Percentiles rank a stretch among this genome's conserved stretches.
Conservation (phyloP, 495 filamentous ascomycete genomes). For the Extremus antarcticus region DNA sequence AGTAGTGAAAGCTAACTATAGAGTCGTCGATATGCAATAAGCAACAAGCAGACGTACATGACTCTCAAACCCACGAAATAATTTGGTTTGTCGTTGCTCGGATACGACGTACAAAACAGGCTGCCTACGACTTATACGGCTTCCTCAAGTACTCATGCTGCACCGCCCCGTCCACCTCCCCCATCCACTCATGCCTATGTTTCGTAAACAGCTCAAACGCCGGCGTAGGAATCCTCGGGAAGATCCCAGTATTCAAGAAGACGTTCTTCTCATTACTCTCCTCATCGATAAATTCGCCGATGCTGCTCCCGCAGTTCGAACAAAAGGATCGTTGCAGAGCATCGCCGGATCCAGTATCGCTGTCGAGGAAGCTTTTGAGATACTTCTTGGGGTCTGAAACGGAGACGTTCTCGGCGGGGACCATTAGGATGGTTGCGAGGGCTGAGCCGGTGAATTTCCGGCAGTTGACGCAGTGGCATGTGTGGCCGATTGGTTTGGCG, state of each 20-base stretch:
- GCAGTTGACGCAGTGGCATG: background rate
- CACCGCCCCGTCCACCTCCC: background rate
- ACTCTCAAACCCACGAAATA: too few relatives aligned
- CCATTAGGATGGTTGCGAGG: background rate
- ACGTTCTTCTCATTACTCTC: background rate
- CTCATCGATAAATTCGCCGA: background rate
- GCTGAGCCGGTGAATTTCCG: background rate
- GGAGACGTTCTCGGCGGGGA: background rate
- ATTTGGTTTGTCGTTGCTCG: too few relatives aligned
- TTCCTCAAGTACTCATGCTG: background rate
- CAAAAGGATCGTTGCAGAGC: background rate
- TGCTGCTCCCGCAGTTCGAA: background rate
- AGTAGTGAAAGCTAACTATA: too few relatives aligned
- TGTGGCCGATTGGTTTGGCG: background rate
- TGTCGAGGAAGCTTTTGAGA: background rate
- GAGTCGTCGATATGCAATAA: too few relatives aligned
- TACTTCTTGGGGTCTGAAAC: background rate
- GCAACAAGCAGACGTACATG: too few relatives aligned
- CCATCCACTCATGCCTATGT: background rate
- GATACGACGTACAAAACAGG: too few relatives aligned
- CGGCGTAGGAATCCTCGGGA: background rate
- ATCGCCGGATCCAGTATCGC: background rate
- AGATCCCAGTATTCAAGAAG: background rate
- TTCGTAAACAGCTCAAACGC: background rate
- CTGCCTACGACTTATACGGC: background rate